phyloP scores from a whole-genome alignment of 352 stramenopile species.

The Phytophthora megakarya region DNA sequence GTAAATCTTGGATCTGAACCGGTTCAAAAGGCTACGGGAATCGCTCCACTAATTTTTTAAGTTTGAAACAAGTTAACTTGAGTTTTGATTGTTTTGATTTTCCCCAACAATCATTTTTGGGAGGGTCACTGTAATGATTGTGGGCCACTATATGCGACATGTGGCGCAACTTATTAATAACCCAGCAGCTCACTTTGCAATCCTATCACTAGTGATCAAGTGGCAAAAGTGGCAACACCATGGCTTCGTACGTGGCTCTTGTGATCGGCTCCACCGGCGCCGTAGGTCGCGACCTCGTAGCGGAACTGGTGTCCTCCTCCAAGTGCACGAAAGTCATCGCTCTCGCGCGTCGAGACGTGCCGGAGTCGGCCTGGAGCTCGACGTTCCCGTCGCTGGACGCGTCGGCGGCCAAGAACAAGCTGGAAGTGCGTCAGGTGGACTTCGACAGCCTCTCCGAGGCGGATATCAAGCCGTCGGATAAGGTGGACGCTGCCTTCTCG shows the following conservation, averaged over 20 bases:
- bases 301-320: constrained; percentile 61
- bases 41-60: no score
- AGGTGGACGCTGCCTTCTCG: constrained; percentile 71
- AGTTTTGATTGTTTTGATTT: no score
- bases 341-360: constrained; percentile 65
- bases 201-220: no score
- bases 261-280: constrained; percentile 78
- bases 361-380: constrained; percentile 42
- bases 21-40: no score
- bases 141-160: constrained; percentile 13
- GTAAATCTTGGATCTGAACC: no score
- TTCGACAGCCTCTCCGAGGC: constrained; percentile 55
- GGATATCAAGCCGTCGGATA: constrained; percentile 41
- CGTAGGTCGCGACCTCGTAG: constrained; percentile 73
- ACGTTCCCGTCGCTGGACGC: constrained; percentile 61
- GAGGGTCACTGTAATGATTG: no score
- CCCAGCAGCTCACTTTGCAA: constrained; percentile 21
- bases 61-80: no score
- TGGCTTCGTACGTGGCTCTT: constrained; percentile 59
- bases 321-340: constrained; percentile 77
- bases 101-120: no score
- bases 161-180: constrained; percentile 2
- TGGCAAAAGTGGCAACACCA: no score
- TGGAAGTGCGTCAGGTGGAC: constrained; percentile 63
- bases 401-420: constrained; percentile 47